Conservation (phyloP, 345 rosid species). For the Sapria himalayana region DNA sequence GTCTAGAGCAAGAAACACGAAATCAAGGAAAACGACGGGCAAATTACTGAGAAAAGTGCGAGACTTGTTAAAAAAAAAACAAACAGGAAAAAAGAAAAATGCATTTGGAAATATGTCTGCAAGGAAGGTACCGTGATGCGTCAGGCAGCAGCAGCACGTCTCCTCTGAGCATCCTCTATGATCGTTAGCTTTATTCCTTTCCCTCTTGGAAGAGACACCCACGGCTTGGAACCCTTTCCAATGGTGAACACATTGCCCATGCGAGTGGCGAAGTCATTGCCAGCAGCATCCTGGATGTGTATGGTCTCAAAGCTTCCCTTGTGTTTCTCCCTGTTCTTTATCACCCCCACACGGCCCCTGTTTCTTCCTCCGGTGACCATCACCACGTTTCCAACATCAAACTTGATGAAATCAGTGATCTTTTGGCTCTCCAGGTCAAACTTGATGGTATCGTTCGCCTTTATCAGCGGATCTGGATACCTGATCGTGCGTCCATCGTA, state of each 20-base stretch:
- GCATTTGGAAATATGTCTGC: too few relatives aligned
- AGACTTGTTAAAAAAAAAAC: too few relatives aligned
- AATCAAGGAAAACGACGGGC: too few relatives aligned
- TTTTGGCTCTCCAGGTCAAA: slow-evolving; percentile 23
- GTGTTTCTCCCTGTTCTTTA: slow-evolving; percentile 23
- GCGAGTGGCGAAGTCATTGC: slow-evolving; percentile 23
- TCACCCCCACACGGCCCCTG: slow-evolving; percentile 28
- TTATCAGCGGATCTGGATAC: slow-evolving; percentile 47
- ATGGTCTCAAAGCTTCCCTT: slow-evolving; percentile 23
- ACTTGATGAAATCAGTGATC: slow-evolving; percentile 36
- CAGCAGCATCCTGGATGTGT: slow-evolving; percentile 17
- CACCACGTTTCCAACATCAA: slow-evolving; percentile 41
- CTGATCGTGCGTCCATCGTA: slow-evolving; percentile 48
- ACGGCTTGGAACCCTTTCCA: slow-evolving; percentile 21
- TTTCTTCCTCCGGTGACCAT: slow-evolving; percentile 57
- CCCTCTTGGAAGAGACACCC: slow-evolving; percentile 25
- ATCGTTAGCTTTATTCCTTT: slow-evolving; percentile 24
- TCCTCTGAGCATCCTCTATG: slow-evolving; percentile 36
- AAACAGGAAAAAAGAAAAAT: too few relatives aligned
- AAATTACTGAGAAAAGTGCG: too few relatives aligned
- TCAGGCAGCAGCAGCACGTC: slow-evolving; percentile 15
- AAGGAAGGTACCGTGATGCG: too few relatives aligned
- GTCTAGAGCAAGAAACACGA: too few relatives aligned
- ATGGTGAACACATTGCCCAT: slow-evolving; percentile 19
- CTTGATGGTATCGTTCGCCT: slow-evolving; percentile 41